These are phyloP conservation scores for Stagonosporopsis rhizophila DNA, from an alignment of 2,329 filamentous ascomycete species.

Conservation along the genomic window DNA sequence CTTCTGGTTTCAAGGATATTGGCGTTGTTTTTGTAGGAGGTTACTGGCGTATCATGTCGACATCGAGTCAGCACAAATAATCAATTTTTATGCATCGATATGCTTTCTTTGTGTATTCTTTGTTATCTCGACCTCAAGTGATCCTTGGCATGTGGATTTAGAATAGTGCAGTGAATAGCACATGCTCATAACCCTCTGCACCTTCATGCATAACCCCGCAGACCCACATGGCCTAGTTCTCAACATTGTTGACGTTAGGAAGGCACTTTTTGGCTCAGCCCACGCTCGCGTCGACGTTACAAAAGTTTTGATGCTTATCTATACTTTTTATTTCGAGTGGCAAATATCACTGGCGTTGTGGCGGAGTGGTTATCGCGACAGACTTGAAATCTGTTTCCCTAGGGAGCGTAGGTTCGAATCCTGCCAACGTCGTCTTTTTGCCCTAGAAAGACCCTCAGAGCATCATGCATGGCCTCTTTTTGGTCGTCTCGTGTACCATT, in stretches of 20 bases:
- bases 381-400: constrained; percentile 51
- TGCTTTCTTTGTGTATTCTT: not conserved
- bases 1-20: not conserved
- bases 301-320: not conserved
- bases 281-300: not conserved
- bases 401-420: constrained; percentile 48
- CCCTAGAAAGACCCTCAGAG: not conserved
- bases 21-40: not conserved
- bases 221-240: not conserved
- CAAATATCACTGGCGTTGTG: constrained; percentile 31
- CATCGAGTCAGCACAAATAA: not conserved
- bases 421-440: constrained; percentile 40
- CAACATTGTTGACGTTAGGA: not conserved
- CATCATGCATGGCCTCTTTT: constrained; percentile 1
- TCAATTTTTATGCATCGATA: not conserved
- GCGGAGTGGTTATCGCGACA: constrained; percentile 50
- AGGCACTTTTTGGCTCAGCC: not conserved
- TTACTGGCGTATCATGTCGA: not conserved
- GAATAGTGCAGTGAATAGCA: not conserved
- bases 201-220: not conserved
- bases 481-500: constrained; percentile 1
- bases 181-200: not conserved
- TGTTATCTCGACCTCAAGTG: not conserved
- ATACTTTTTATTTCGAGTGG: not conserved
- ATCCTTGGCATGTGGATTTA: not conserved